Conservation (phyloP, 495 filamentous ascomycete species). For the Viridothelium virens region DNA sequence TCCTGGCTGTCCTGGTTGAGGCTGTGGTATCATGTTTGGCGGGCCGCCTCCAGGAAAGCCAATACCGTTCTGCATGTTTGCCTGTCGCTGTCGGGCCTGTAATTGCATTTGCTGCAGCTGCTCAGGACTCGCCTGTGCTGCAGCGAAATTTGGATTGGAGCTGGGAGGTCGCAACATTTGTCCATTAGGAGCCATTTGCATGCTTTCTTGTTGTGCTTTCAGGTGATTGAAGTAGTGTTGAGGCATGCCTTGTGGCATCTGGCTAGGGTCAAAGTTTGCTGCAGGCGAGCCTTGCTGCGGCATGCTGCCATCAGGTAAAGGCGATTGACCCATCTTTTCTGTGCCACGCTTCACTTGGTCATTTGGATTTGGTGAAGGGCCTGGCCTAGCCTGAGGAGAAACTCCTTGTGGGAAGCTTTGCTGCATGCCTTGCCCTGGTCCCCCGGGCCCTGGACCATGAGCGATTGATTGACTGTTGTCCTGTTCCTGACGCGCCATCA, state of each 20-base stretch:
- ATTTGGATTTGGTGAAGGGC: constrained; percentile 78
- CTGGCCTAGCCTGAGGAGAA: constrained; percentile 56
- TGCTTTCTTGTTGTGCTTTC: constrained; percentile 23
- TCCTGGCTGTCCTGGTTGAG: constrained; percentile 48
- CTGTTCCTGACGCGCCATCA: constrained; percentile 97
- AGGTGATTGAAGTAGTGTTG: constrained; percentile 43
- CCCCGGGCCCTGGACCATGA: constrained; percentile 48
- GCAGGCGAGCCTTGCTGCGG: constrained; percentile 75
- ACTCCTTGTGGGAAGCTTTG: constrained; percentile 49
- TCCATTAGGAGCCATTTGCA: constrained; percentile 53
- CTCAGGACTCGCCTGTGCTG: constrained; percentile 56
- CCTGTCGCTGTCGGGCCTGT: constrained; percentile 26
- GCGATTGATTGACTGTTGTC: constrained; percentile 53
- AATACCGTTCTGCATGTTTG: constrained; percentile 37
- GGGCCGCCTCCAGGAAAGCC: constrained; percentile 31
- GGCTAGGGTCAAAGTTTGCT: constrained; percentile 60
- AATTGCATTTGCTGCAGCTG: constrained; percentile 35
- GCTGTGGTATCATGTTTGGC: constrained; percentile 46
- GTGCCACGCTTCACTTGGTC: constrained; percentile 86
- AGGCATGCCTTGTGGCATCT: constrained; percentile 50
- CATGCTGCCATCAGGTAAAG: constrained; percentile 68
- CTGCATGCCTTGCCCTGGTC: constrained; percentile 29
- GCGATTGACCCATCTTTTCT: constrained; percentile 83
- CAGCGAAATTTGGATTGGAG: constrained; percentile 67
- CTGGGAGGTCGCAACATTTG: constrained; percentile 69